Conservation (phyloP, 2,329 filamentous ascomycete species). For the Aulographum hederae region DNA sequence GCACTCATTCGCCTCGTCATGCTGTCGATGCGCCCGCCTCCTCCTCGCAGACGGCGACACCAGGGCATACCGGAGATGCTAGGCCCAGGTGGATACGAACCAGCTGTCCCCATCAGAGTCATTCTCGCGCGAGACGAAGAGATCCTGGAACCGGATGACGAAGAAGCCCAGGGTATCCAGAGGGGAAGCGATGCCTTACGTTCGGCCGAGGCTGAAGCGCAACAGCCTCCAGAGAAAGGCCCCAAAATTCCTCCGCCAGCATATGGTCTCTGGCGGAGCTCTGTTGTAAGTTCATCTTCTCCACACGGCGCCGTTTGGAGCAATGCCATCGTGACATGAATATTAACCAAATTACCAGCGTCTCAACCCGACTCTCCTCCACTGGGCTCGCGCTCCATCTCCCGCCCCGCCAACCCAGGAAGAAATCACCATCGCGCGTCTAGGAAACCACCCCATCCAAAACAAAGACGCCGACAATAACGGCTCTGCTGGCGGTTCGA, state of each 20-base stretch:
- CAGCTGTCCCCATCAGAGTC: constrained; percentile 57
- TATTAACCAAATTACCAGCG: constrained; percentile 31
- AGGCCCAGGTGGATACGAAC: constrained; percentile 47
- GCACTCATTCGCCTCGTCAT: constrained; percentile 57
- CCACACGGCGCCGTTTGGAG: too few relatives aligned
- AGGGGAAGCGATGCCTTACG: constrained; percentile 11
- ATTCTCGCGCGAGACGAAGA: constrained; percentile 60
- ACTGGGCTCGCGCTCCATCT: constrained; percentile 61
- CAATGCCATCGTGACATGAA: too few relatives aligned
- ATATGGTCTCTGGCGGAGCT: constrained; percentile 71
- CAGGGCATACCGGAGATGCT: constrained; percentile 27
- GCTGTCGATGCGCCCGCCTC: constrained; percentile 32
- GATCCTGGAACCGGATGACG: constrained; percentile 28
- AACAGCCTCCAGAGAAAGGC: too few relatives aligned
- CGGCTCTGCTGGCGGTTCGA: too few relatives aligned
- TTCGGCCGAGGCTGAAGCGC: constrained; percentile 8
- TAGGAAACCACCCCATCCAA: too few relatives aligned
- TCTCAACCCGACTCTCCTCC: constrained; percentile 63
- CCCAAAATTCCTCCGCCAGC: constrained; percentile 48
- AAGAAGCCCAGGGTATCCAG: constrained; percentile 6
- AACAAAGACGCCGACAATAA: too few relatives aligned
- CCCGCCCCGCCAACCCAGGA: constrained; percentile 4
- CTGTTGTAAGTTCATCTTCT: constrained; percentile 42
- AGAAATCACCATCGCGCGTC: background rate
- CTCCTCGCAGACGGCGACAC: constrained; percentile 9